Evolutionary conservation across 441 rosid genomes (phyloP).

Genomic region (Bruguiera hainesii): DNA sequence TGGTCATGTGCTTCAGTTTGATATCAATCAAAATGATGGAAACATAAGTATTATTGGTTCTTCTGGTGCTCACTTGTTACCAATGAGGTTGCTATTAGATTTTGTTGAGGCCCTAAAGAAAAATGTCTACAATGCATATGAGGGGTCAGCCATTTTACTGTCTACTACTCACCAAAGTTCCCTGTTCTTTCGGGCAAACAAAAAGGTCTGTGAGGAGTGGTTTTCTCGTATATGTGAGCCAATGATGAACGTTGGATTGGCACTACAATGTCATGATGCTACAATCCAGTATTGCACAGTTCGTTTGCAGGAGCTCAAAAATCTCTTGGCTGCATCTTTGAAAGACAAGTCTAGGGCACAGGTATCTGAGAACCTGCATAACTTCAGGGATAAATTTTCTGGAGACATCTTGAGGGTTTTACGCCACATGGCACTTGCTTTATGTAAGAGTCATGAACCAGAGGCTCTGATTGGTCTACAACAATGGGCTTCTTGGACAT

Average conservation of each 20-base stretch:
- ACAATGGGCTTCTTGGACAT: constrained; percentile 72
- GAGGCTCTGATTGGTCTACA: constrained; percentile 80
- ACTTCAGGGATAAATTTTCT: constrained; percentile 48
- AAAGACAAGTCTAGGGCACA: constrained; percentile 73
- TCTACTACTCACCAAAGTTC: constrained; percentile 74
- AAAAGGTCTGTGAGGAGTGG: constrained; percentile 99
- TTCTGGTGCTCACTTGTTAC: constrained; percentile 91
- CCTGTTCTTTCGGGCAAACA: constrained; percentile 88
- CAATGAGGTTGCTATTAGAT: constrained; percentile 94
- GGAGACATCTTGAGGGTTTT: constrained; percentile 72
- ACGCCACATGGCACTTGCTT: constrained; percentile 70
- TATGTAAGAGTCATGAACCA: constrained; percentile 74
- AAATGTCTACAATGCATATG: constrained; percentile 94
- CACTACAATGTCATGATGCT: constrained; percentile 87
- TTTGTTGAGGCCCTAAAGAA: constrained; percentile 96
- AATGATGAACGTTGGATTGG: constrained; percentile 98
- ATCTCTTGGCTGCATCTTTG: constrained; percentile 46
- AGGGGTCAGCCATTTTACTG: constrained; percentile 87
- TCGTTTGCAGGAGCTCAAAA: constrained; percentile 84
- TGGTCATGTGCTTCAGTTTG: constrained; percentile 84
- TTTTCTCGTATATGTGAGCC: constrained; percentile 99
- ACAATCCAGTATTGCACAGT: constrained; percentile 77
- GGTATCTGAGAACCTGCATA: constrained; percentile 54
- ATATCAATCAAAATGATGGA: constrained; percentile 79
- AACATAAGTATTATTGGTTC: constrained; percentile 72